Percentiles rank a stretch among this genome's conserved stretches.
phyloP scores from a whole-genome alignment of 306 rosid species.

The Acacia acuminata region DNA sequence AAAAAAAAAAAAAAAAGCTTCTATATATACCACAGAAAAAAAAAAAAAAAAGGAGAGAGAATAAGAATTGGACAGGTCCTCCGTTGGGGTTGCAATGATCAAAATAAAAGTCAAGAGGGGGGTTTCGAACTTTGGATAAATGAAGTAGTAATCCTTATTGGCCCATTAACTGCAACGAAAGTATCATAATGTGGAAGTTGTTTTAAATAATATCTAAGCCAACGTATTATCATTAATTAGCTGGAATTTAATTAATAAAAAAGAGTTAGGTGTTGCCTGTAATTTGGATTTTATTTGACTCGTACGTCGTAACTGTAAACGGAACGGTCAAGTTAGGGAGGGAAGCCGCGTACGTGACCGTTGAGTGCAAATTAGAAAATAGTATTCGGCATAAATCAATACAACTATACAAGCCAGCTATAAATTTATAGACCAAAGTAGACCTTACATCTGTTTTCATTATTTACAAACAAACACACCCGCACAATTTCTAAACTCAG shows the following conservation, averaged over 20 bases:
- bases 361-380: slow-evolving; percentile 1
- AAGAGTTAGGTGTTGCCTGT: background rate
- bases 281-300: slow-evolving; percentile 11
- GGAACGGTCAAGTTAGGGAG: background rate
- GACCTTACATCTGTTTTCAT: background rate
- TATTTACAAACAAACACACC: too few species aligned
- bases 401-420: too few species aligned
- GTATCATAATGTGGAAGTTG: background rate
- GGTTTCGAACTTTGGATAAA: background rate
- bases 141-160: slow-evolving; percentile 7
- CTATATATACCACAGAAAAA: too few species aligned
- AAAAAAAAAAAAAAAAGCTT: too few species aligned
- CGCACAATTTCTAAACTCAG: too few species aligned
- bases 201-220: background rate
- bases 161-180: slow-evolving; percentile 31
- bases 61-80: background rate
- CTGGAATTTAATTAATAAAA: slow-evolving; percentile 20
- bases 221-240: background rate
- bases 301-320: background rate
- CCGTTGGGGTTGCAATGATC: background rate
- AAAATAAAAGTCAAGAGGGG: background rate
- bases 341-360: slow-evolving; percentile 32
- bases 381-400: background rate
- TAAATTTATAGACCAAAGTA: background rate
- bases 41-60: too few species aligned